phyloP scores from a whole-genome alignment of 2,329 filamentous ascomycete species.

The Paecilomyces variotii region DNA sequence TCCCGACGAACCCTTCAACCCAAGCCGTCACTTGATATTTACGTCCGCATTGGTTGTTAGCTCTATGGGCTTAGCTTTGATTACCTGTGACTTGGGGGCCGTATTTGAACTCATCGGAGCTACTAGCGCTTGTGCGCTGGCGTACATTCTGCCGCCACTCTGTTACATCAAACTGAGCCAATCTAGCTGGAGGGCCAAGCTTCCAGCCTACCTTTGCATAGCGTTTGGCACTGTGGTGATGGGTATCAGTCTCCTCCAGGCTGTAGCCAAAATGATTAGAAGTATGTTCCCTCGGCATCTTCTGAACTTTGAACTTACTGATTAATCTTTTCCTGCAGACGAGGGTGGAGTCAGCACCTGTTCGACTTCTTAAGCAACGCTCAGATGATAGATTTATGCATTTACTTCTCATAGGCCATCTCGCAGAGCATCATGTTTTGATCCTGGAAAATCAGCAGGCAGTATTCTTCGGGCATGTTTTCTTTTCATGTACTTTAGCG shows the following conservation, averaged over 20 bases:
- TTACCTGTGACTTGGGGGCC: slow-evolving; percentile 87
- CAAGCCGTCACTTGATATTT: slow-evolving; percentile 77
- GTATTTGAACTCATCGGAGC: slow-evolving; percentile 96
- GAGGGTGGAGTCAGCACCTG: slow-evolving; percentile 22
- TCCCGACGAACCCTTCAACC: slow-evolving; percentile 65
- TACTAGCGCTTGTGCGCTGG: slow-evolving; percentile 86
- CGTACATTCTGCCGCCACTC: slow-evolving; percentile 88
- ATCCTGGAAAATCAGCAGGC: neutral
- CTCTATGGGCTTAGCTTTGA: slow-evolving; percentile 67
- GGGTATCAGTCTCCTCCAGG: slow-evolving; percentile 69
- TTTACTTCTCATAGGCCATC: neutral
- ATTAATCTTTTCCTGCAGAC: slow-evolving; percentile 13
- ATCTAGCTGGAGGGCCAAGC: slow-evolving; percentile 62
- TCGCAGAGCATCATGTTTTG: neutral
- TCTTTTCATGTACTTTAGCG: neutral
- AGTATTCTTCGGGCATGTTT: neutral
- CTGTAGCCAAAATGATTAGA: slow-evolving; percentile 57
- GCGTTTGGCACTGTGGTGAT: slow-evolving; percentile 74
- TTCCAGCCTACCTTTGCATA: slow-evolving; percentile 63
- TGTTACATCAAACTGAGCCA: slow-evolving; percentile 92
- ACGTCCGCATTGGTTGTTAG: slow-evolving; percentile 73
- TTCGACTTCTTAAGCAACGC: neutral
- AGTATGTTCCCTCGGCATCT: slow-evolving; percentile 21
- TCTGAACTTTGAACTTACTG: slow-evolving; percentile 6
- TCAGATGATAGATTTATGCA: neutral